Conservation (phyloP, 495 filamentous ascomycete species). For the Xylaria castorea region DNA sequence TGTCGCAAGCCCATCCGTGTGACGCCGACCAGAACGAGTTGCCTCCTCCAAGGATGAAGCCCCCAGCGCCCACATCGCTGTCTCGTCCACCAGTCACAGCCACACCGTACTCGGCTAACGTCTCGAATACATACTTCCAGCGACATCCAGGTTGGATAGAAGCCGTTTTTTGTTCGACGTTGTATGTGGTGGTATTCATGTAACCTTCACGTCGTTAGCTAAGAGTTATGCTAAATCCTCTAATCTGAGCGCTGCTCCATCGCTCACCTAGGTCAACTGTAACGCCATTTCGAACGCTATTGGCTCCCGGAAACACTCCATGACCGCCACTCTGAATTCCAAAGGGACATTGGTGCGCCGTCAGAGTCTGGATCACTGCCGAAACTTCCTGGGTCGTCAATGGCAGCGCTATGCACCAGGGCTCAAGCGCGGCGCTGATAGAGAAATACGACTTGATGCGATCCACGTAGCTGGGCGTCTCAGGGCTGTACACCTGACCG, state of each 20-base stretch:
- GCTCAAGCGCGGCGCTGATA: constrained; percentile 21
- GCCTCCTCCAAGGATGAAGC: constrained; percentile 58
- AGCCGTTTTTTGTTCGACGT: constrained; percentile 32
- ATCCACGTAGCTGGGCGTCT: constrained; percentile 9
- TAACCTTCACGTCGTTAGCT: constrained; percentile 12
- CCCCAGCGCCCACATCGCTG: constrained; percentile 58
- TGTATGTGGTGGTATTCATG: constrained; percentile 46
- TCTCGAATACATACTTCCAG: constrained; percentile 57
- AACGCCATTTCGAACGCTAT: constrained; percentile 53
- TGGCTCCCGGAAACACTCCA: constrained; percentile 46
- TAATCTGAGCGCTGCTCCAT: constrained; percentile 23
- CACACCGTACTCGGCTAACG: constrained; percentile 47
- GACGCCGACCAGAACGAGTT: constrained; percentile 54
- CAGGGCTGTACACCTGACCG: constrained; percentile 7
- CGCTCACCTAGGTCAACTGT: constrained; percentile 47
- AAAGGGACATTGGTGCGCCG: constrained; percentile 42
- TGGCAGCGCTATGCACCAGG: constrained; percentile 45
- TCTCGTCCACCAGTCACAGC: constrained; percentile 57
- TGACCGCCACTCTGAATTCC: constrained; percentile 54
- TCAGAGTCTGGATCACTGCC: constrained; percentile 32
- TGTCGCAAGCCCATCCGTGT: constrained; percentile 55
- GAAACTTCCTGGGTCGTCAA: constrained; percentile 42
- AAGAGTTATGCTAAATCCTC: background rate
- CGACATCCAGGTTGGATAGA: constrained; percentile 46
- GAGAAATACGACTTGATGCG: constrained; percentile 23